Evolutionary conservation across 192 early-diverging fungal species (phyloP).

Genomic region (Phlyctochytrium planicorne): DNA sequence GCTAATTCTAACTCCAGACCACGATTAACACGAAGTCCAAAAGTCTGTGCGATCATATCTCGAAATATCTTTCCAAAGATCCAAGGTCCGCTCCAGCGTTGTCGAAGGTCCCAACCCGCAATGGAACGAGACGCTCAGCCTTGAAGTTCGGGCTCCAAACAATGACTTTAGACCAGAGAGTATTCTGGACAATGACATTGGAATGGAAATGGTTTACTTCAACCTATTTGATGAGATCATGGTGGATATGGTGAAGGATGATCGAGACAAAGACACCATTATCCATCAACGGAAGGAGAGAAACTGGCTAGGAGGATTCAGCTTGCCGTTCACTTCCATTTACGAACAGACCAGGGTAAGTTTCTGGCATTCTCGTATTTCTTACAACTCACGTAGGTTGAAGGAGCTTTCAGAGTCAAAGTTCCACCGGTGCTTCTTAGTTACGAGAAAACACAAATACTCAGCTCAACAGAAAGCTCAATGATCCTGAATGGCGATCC

Average conservation of each 20-base stretch:
- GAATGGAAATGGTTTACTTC: constrained; percentile 48
- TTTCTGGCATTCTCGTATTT: not conserved
- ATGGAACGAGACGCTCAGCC: constrained; percentile 55
- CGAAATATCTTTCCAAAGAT: constrained; percentile 49
- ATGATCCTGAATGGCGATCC: constrained; percentile 20
- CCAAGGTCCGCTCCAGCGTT: constrained; percentile 30
- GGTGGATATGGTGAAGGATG: constrained; percentile 50
- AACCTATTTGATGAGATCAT: constrained; percentile 57
- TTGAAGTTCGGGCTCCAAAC: constrained; percentile 35
- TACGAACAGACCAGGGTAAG: constrained; percentile 48
- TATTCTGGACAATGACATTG: constrained; percentile 44
- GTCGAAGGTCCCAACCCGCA: constrained; percentile 49
- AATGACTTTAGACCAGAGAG: constrained; percentile 42
- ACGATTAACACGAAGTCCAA: too few species aligned
- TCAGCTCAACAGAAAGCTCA: constrained; percentile 15
- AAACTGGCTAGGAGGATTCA: constrained; percentile 51
- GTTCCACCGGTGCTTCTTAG: constrained; percentile 37
- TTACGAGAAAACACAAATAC: constrained; percentile 37
- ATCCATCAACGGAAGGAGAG: constrained; percentile 51
- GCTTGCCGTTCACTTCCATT: constrained; percentile 51
- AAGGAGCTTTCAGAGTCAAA: constrained; percentile 47
- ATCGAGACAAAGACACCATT: constrained; percentile 38
- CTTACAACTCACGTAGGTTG: constrained; percentile 35
- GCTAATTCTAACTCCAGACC: too few species aligned
- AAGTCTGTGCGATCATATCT: constrained; percentile 48